Conservation (phyloP, 192 early-diverging fungal genomes). For the Spinellus fusiger region DNA sequence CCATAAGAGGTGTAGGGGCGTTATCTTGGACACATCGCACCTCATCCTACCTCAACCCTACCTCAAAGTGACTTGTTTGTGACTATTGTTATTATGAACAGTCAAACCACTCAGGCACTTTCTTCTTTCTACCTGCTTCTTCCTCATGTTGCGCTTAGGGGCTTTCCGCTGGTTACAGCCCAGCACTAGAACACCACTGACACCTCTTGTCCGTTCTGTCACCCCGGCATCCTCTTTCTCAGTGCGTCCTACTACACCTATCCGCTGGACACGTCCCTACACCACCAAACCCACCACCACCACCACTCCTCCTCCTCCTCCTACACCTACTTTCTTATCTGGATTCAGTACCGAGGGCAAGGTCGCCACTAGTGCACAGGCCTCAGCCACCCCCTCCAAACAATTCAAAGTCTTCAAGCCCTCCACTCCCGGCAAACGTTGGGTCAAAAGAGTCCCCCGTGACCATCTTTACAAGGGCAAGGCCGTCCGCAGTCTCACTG, state of each 20-base stretch:
- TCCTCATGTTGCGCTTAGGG: constrained; percentile 18
- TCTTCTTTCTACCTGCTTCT: constrained; percentile 6
- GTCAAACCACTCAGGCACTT: neutral
- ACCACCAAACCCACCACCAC: constrained; percentile 3
- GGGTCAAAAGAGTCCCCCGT: constrained; percentile 77
- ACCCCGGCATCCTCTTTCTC: neutral
- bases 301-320: neutral
- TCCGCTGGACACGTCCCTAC: constrained; percentile 8
- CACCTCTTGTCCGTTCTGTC: neutral
- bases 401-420: constrained; percentile 94
- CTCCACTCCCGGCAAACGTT: constrained; percentile 77
- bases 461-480: constrained; percentile 87
- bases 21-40: no score
- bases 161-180: constrained; percentile 6
- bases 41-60: no score
- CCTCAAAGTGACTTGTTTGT: neutral
- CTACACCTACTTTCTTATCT: constrained; percentile 11
- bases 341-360: constrained; percentile 24
- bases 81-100: neutral
- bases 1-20: no score
- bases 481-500: constrained; percentile 69
- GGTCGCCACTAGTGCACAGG: constrained; percentile 3
- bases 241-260: neutral
- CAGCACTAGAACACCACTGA: neutral
- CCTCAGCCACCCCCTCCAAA: constrained; percentile 24